Conservation (phyloP, 2,329 filamentous ascomycete genomes). For the Hypomyces rosellus region DNA sequence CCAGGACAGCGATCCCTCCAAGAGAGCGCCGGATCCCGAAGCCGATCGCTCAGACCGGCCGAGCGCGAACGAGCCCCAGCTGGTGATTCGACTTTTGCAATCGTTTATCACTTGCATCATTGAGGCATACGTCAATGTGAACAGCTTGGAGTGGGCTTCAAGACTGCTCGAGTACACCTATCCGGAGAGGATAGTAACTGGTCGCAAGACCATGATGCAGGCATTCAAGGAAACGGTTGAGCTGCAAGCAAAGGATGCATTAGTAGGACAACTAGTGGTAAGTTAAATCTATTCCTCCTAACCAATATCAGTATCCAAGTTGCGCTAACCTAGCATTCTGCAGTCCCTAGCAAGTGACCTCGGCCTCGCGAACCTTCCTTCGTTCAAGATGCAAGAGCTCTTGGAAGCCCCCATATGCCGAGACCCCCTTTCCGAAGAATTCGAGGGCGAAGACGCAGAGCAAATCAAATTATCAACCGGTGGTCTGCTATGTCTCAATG, state of each 20-base stretch:
- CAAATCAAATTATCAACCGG: conserved; percentile 53
- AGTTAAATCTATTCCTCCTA: conserved; percentile 21
- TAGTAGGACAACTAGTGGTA: conserved; percentile 67
- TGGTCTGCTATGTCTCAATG: conserved; percentile 52
- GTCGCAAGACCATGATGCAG: conserved; percentile 54
- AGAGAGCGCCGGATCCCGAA: conserved; percentile 57
- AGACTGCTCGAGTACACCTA: conserved; percentile 63
- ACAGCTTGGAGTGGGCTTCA: conserved; percentile 54
- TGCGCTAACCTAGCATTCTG: not conserved
- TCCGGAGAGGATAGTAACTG: conserved; percentile 57
- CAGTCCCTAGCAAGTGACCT: conserved; percentile 59
- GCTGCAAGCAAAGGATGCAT: conserved; percentile 55
- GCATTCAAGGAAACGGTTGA: conserved; percentile 58
- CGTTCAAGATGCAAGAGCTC: conserved; percentile 40
- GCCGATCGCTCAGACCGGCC: conserved; percentile 30
- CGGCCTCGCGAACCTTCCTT: conserved; percentile 43
- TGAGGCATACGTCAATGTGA: conserved; percentile 63
- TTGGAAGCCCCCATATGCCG: conserved; percentile 34
- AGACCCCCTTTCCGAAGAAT: conserved; percentile 41
- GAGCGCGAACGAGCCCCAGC: conserved; percentile 50
- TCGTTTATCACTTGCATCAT: conserved; percentile 73
- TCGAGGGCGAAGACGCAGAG: conserved; percentile 40
- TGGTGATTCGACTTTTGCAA: conserved; percentile 61
- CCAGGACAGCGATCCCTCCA: conserved; percentile 46
- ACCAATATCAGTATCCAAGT: not conserved